Base-by-base conservation (phyloP, 768 basidiomycete genomes). In the Calocera viscosa region DNA sequence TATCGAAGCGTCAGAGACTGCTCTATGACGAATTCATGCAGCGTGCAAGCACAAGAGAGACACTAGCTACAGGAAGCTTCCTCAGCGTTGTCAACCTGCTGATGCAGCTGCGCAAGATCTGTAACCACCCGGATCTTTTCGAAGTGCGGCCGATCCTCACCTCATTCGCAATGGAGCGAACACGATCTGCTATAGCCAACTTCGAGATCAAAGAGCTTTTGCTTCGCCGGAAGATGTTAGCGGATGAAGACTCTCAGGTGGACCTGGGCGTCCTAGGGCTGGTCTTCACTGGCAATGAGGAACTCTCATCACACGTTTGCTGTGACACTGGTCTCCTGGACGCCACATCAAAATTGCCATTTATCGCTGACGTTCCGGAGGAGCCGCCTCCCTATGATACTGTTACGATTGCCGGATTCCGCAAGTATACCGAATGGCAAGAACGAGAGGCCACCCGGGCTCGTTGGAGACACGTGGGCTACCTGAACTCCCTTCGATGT, bases 21-120 rank as follows among this genome's bases (percentile, higher is more conserved):
- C 80, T 96, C 22, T 96, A 96, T 73, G 93, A 96, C 79, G 93
- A 95, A 74, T 95, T 95, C 78, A 94, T 96, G 92, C 82, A 87
- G 12, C 84, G 93, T 32, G 84, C 89, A 0, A 86, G 91, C 65
- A 96, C 93, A 1, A 83, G 84, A 32, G 85, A 87, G 69, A 91
- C 90, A 22, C 80, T 96, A 53, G 80, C 86, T 24, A 91, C 92
- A 1, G 94, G 94, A 2, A 77, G 78, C 41, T 80, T 77, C 70
- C 75, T 80, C 38, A 77, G 77, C 35, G 77, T 80, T 47, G 76
- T 78, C 70, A 80, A 80, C 69, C 79, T 78, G 38, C 68, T 78
- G 39, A 78, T 78, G 77, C 76, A 78, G 66, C 69, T 78, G 24
- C 68, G 77, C n/a, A 78, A 78, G 65, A 76, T 77, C n/a, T 78